phyloP scores from a whole-genome alignment of 2,329 filamentous ascomycete species.

The Hypoxylon sp. region DNA sequence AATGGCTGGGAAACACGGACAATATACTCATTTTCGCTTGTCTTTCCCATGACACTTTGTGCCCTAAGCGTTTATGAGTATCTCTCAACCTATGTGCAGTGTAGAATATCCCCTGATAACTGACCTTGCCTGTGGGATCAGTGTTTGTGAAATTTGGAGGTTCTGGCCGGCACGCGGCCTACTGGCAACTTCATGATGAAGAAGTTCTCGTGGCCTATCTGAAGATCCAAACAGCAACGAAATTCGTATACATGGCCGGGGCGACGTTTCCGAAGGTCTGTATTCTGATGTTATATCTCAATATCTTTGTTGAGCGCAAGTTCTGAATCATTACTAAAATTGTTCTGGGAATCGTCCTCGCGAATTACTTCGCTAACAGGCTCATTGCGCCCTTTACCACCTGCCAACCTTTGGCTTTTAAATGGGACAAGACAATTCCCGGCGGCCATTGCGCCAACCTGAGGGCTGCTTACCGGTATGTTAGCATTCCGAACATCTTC shows the following conservation, averaged over 20 bases:
- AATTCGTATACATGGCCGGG: constrained; percentile 6
- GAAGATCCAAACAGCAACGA: constrained; percentile 1
- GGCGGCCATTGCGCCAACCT: constrained; percentile 1
- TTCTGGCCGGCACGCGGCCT: not conserved
- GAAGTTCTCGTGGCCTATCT: not conserved
- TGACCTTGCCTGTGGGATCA: not conserved
- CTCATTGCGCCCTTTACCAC: not conserved
- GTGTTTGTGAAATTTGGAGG: constrained; percentile 11
- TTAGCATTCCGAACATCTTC: constrained; percentile 9
- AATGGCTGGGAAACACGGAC: constrained; percentile 18
- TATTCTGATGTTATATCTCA: constrained; percentile 6
- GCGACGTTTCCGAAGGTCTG: constrained; percentile 5
- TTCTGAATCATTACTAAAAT: not conserved
- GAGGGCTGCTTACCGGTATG: not conserved
- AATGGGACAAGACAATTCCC: constrained; percentile 18
- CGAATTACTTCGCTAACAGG: not conserved
- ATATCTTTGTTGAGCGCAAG: not conserved
- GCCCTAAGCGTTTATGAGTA: not conserved
- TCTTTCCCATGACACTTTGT: not conserved
- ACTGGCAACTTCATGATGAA: constrained; percentile 1
- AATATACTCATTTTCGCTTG: constrained; percentile 12
- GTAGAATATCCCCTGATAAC: not conserved
- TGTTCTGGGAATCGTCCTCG: constrained; percentile 2
- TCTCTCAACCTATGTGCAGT: not conserved
- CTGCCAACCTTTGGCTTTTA: constrained; percentile 15